Base-by-base conservation (phyloP, 106 monocot species). In the Acorus gramineus region DNA sequence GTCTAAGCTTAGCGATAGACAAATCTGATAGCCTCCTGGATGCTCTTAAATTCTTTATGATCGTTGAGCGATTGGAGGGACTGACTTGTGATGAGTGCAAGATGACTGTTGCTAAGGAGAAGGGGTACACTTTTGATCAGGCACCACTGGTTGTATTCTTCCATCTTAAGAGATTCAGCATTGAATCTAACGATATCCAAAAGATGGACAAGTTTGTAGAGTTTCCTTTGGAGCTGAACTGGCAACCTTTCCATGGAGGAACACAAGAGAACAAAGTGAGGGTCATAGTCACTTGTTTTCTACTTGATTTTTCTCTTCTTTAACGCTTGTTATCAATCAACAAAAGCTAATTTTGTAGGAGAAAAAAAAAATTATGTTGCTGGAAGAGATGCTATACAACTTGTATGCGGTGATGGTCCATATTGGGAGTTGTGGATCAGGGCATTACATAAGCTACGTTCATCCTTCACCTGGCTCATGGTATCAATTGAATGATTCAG, bases 141-240 rank as follows among this genome's bases (percentile, higher is more conserved):
- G 54, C 79, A 62, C 90, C 95, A 13, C 42, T 59, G 44, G 90
- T 95, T 62, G 44, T 87, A 14, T 57, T 66, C 2, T 56, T 95
- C 49, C 95, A 95, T 61, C 80, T 95, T 2, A 90, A 95, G 55
- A 75, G 95, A 53, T 90, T 87, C 56, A 83, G 65, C 11, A 78
- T 11, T 11, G 14, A 71, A 56, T 85, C 73, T 0, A 0, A 7
- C n/a, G 66, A 3, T 8, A 60, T 59, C 11, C 10, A 65, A 8
- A 96, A 96, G 73, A 80, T 82, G 12, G 50, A 76, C 64, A 82
- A 87, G 45, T 66, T 60, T 72, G 74, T 96, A 4, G 57, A 80
- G 28, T 96, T 77, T 61, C 90, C 90, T 3, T 51, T 69, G 8
- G 78, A 80, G 56, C 45, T 96, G 64, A 80, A 96, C 61, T 50